These are phyloP conservation scores for Lecanicillium sp. DNA, from an alignment of 2,329 filamentous ascomycete species.

Conservation along the genomic window DNA sequence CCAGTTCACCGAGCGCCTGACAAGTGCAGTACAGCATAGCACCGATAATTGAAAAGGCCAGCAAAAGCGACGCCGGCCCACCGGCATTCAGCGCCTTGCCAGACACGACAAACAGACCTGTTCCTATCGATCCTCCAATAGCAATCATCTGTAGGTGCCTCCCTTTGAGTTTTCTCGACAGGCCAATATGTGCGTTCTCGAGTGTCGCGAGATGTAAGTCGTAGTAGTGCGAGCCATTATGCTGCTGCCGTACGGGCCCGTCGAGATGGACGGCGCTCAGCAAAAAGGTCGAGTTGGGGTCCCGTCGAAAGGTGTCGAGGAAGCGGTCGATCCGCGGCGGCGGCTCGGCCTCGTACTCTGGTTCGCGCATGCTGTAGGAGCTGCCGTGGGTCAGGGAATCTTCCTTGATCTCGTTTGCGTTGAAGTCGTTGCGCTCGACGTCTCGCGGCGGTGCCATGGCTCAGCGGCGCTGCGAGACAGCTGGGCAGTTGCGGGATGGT, in stretches of 20 bases:
- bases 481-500: too few relatives aligned
- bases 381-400: slow-evolving; percentile 45
- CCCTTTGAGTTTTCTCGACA: slow-evolving; percentile 71
- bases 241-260: slow-evolving; percentile 18
- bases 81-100: slow-evolving; percentile 62
- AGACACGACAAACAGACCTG: slow-evolving; percentile 81
- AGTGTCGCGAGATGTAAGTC: slow-evolving; percentile 53
- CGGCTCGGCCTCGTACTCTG: slow-evolving; percentile 32
- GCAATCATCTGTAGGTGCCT: slow-evolving; percentile 96
- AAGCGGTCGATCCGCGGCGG: slow-evolving; percentile 33
- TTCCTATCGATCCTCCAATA: slow-evolving; percentile 85
- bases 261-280: slow-evolving; percentile 31
- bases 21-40: slow-evolving; percentile 88
- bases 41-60: slow-evolving; percentile 74
- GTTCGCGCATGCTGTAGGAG: slow-evolving; percentile 43
- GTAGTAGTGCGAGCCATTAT: slow-evolving; percentile 41
- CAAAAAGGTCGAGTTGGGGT: slow-evolving; percentile 43
- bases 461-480: not conserved
- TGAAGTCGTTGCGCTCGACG: slow-evolving; percentile 50
- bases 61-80: slow-evolving; percentile 69
- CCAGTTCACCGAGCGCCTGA: slow-evolving; percentile 85
- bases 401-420: slow-evolving; percentile 50
- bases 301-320: slow-evolving; percentile 56
- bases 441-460: slow-evolving; percentile 20
- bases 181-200: slow-evolving; percentile 67